phyloP scores from a whole-genome alignment of 2,329 filamentous ascomycete genomes.

The Sporothrix pseudoabietina region DNA sequence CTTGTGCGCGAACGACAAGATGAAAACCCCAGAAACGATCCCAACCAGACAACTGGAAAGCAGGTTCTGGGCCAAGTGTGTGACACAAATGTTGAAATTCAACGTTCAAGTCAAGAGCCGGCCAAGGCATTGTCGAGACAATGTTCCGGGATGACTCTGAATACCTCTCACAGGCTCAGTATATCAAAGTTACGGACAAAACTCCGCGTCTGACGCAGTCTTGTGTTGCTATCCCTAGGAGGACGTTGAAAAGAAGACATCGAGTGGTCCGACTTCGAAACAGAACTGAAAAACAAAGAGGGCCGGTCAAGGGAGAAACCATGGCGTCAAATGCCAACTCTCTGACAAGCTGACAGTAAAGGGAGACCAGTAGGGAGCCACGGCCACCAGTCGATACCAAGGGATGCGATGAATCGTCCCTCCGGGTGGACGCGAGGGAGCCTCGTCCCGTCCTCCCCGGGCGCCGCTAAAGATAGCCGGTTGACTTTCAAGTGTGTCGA shows the following conservation, averaged over 20 bases:
- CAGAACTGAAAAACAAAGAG: neutral
- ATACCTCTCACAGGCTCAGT: neutral
- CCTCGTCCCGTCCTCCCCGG: neutral
- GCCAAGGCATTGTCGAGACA: slow-evolving; percentile 5
- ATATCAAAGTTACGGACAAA: neutral
- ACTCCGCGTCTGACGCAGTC: neutral
- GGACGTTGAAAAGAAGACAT: neutral
- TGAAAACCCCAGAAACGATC: neutral
- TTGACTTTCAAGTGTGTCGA: neutral
- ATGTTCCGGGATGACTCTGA: neutral
- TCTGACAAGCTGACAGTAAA: neutral
- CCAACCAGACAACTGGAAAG: neutral
- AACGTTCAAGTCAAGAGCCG: neutral
- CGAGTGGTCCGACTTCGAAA: neutral
- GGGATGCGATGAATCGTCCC: neutral
- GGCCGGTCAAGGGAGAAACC: neutral
- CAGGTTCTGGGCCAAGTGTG: neutral
- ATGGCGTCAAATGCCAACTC: neutral
- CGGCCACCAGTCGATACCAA: neutral
- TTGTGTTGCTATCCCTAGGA: neutral
- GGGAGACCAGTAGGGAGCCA: neutral
- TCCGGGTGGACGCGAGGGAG: neutral
- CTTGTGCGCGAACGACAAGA: neutral
- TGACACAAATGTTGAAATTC: neutral
- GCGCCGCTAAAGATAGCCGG: neutral